Evolutionary conservation across 2,329 filamentous ascomycete species (phyloP).

Genomic region (Aspergillus floridensis): DNA sequence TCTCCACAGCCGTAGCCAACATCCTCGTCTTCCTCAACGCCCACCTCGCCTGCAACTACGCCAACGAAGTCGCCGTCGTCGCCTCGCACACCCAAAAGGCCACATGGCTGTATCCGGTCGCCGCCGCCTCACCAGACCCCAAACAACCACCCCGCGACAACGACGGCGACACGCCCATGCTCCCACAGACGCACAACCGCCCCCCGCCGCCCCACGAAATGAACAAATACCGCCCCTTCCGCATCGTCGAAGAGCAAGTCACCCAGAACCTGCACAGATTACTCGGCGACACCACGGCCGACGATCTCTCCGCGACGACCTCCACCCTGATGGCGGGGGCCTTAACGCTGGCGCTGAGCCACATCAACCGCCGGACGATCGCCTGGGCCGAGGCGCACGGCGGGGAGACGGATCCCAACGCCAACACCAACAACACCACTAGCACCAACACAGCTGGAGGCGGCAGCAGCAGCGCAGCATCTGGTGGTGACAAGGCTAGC

Average conservation of each 20-base stretch:
- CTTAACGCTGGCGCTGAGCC: conserved; percentile 80
- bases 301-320: conserved; percentile 59
- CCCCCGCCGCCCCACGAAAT: conserved; percentile 45
- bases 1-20: conserved; percentile 81
- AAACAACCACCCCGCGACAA: conserved; percentile 14
- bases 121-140: conserved; percentile 22
- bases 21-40: conserved; percentile 96
- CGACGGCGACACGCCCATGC: conserved; percentile 61
- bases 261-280: conserved; percentile 71
- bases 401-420: conserved; percentile 36
- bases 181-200: conserved; percentile 21
- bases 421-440: too few relatives aligned
- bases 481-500: not conserved
- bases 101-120: conserved; percentile 77
- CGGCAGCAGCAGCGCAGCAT: not conserved
- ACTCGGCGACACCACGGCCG: conserved; percentile 64
- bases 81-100: conserved; percentile 85
- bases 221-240: conserved; percentile 93
- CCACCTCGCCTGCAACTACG: conserved; percentile 88
- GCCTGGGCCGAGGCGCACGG: conserved; percentile 60
- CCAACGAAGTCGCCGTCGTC: conserved; percentile 88
- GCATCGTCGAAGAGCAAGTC: conserved; percentile 78
- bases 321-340: conserved; percentile 90
- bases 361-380: conserved; percentile 81
- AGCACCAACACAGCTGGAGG: not conserved